Percentiles rank a stretch among this genome's conserved stretches.
These are phyloP conservation scores for Jackrogersella minutella DNA, from an alignment of 495 filamentous ascomycete species.

Conservation along the genomic window DNA sequence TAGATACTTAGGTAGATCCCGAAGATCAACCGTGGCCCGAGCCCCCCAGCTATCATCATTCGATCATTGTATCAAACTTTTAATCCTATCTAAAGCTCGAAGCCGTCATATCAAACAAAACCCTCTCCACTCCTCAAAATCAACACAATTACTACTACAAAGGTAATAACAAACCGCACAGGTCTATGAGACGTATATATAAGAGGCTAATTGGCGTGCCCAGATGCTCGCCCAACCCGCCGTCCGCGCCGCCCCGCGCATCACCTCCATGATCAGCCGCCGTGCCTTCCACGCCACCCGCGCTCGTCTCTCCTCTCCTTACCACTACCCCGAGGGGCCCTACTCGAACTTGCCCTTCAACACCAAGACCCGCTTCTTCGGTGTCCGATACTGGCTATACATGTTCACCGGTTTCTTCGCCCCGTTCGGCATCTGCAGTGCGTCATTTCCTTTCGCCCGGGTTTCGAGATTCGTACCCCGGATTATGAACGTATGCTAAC, in stretches of 20 bases:
- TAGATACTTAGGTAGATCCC: background rate
- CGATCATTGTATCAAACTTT: conserved; percentile 34
- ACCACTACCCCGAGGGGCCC: conserved; percentile 98
- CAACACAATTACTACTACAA: conserved; percentile 38
- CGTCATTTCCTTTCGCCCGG: conserved; percentile 49
- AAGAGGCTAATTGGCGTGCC: conserved; percentile 41
- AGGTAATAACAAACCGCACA: conserved; percentile 35
- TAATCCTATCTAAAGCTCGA: conserved; percentile 21
- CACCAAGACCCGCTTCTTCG: conserved; percentile 85
- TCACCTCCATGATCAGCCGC: conserved; percentile 75
- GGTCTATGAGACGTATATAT: background rate
- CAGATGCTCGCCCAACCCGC: conserved; percentile 89
- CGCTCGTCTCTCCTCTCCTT: conserved; percentile 83
- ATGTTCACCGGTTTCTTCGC: conserved; percentile 77
- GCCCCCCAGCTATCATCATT: conserved; percentile 27
- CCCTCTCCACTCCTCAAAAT: conserved; percentile 28
- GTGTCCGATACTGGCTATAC: conserved; percentile 81
- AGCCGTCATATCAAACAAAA: background rate
- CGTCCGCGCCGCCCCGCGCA: conserved; percentile 66
- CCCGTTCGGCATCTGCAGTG: conserved; percentile 86
- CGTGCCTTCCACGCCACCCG: conserved; percentile 94
- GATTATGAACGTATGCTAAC: conserved; percentile 26
- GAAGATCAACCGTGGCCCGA: conserved; percentile 22
- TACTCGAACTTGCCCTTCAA: conserved; percentile 96
- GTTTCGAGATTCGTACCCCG: conserved; percentile 1